These are phyloP conservation scores for Zea luxurians DNA, from an alignment of 176 grass and related monocot species.

Conservation along the genomic window DNA sequence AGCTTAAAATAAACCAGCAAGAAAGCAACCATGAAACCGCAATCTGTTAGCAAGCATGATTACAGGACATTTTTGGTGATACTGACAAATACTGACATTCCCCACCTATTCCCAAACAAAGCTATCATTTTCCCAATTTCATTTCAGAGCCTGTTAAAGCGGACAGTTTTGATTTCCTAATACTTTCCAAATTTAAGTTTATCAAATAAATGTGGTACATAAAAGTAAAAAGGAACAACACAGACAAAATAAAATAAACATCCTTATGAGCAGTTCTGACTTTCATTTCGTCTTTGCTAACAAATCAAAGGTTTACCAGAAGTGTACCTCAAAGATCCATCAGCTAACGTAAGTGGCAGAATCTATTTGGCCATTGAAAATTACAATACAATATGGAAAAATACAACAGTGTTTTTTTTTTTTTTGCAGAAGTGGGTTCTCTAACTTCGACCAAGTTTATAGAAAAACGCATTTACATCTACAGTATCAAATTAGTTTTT, in stretches of 20 bases:
- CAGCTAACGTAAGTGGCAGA: not conserved
- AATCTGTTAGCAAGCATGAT: constrained; percentile 10
- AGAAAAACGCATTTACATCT: not conserved
- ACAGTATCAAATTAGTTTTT: not conserved
- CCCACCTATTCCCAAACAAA: not conserved
- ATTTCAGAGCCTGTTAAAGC: not conserved
- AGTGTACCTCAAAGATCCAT: not conserved
- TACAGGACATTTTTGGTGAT: constrained; percentile 2
- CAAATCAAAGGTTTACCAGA: not conserved
- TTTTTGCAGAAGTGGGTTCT: not conserved
- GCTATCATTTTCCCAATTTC: not conserved
- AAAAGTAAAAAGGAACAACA: not conserved
- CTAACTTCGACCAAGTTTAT: not conserved
- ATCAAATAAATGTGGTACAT: not conserved
- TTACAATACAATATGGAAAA: not conserved
- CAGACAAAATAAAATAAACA: not conserved
- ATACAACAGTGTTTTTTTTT: not conserved
- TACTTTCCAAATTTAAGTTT: not conserved
- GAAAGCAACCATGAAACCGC: not conserved
- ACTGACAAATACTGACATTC: constrained; percentile 9
- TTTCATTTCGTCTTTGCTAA: not conserved
- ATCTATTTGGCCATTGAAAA: not conserved
- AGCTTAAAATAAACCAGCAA: not conserved
- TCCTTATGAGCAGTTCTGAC: not conserved
- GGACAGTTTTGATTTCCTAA: not conserved